Evolutionary conservation across 1,284 basidiomycete species (phyloP).

Genomic region (Leccinum pachyderme): DNA sequence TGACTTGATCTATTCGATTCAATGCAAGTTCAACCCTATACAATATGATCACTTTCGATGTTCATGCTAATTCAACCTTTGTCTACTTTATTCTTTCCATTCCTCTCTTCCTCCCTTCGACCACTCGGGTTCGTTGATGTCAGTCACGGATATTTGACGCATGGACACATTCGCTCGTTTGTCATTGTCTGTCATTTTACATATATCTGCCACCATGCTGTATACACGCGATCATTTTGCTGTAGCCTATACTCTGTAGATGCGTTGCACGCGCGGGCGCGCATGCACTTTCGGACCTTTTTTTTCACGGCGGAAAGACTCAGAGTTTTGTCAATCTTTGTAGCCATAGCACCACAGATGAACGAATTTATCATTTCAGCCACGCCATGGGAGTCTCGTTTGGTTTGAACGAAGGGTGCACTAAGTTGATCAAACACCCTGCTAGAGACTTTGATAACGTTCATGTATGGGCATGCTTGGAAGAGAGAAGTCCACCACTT

Average conservation of each 20-base stretch:
- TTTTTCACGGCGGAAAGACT: background rate
- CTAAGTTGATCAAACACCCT: background rate
- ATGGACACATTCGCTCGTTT: conserved; percentile 2
- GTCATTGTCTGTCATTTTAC: conserved; percentile 3
- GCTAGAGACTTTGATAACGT: background rate
- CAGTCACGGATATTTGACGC: background rate
- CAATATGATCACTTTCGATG: conserved; percentile 10
- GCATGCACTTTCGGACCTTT: conserved; percentile 4
- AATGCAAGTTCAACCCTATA: background rate
- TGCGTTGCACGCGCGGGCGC: background rate
- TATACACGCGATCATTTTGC: background rate
- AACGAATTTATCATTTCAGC: background rate
- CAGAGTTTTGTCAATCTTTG: background rate
- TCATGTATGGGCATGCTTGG: background rate
- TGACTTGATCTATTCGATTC: background rate
- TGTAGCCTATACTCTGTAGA: conserved; percentile 18
- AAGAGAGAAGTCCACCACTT: background rate
- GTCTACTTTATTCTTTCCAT: background rate
- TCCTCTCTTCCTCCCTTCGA: background rate
- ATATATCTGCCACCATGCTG: background rate
- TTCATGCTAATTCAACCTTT: conserved; percentile 10
- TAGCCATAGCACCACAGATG: background rate
- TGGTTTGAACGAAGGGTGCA: background rate
- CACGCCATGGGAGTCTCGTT: background rate
- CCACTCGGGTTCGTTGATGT: conserved; percentile 3